A percentile compares a stretch with the other conserved stretches of the same genome.
These are phyloP conservation scores for Debaryomyces maramus DNA, from an alignment of 805 yeast genomes.

Conservation along the genomic window DNA sequence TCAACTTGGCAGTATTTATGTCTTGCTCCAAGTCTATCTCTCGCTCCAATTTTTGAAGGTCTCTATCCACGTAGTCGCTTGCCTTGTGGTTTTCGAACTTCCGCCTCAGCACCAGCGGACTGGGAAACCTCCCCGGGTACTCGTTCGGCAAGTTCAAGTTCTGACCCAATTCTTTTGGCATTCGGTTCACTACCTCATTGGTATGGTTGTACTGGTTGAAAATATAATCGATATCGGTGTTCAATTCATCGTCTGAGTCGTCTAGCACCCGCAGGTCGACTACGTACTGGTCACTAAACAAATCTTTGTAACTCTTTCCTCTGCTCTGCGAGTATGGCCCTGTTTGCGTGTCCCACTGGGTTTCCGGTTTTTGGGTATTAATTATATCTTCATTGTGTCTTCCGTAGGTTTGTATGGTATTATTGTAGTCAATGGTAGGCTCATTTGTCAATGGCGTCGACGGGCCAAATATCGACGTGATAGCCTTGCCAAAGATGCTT, in stretches of 20 bases:
- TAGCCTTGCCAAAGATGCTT: conserved; percentile 9
- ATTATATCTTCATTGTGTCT: background rate
- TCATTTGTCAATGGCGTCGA: conserved; percentile 27
- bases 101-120: background rate
- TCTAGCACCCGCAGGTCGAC: conserved; percentile 1
- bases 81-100: background rate
- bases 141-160: conserved; percentile 3
- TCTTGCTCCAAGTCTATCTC: conserved; percentile 3
- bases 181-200: conserved; percentile 1
- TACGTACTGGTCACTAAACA: background rate
- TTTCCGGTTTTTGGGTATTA: background rate
- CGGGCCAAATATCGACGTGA: conserved; percentile 12
- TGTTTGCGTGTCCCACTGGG: background rate
- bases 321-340: background rate
- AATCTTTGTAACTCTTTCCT: background rate
- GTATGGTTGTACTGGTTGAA: conserved; percentile 7
- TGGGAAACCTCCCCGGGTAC: conserved; percentile 5
- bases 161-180: background rate
- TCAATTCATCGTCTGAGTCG: conserved; percentile 12
- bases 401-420: conserved; percentile 17
- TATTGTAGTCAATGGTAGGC: conserved; percentile 36
- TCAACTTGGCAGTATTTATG: conserved; percentile 8
- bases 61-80: background rate
- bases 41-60: background rate
- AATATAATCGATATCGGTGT: conserved; percentile 7